These are phyloP conservation scores for Knufia fluminis DNA, from an alignment of 2,329 filamentous ascomycete species.

Conservation along the genomic window DNA sequence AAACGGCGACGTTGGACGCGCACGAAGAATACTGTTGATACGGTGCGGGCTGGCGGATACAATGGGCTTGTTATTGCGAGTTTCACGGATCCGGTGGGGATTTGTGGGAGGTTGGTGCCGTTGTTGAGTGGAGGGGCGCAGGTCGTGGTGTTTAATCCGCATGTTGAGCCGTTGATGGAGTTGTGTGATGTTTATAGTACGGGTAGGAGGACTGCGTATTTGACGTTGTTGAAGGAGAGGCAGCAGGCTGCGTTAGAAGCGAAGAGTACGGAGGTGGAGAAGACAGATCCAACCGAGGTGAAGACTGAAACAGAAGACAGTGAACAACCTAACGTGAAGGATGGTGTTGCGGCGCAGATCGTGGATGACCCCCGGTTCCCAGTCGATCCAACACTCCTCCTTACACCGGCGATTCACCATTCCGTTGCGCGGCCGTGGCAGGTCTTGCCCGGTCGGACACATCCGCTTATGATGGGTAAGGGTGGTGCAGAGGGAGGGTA, in stretches of 20 bases:
- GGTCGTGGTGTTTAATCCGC: constrained; percentile 75
- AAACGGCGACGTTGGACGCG: constrained; percentile 78
- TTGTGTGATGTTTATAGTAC: constrained; percentile 80
- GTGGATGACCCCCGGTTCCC: constrained; percentile 61
- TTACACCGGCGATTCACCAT: constrained; percentile 73
- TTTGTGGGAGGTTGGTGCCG: constrained; percentile 67
- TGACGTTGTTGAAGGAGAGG: constrained; percentile 39
- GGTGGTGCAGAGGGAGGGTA: constrained; percentile 79
- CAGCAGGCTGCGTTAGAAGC: neutral
- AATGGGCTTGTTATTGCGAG: constrained; percentile 75
- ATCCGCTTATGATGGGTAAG: constrained; percentile 82
- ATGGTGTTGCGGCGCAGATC: too few species aligned
- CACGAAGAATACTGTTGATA: constrained; percentile 62
- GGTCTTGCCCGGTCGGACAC: constrained; percentile 81
- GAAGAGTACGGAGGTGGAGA: constrained; percentile 3
- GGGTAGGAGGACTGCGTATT: constrained; percentile 65
- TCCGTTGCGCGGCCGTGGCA: constrained; percentile 75
- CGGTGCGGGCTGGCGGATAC: constrained; percentile 65
- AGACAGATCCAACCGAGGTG: constrained; percentile 7
- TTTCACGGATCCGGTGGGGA: constrained; percentile 67
- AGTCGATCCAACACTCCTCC: constrained; percentile 72
- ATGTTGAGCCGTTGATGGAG: constrained; percentile 66
- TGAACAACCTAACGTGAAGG: too few species aligned
- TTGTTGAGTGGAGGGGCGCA: constrained; percentile 74
- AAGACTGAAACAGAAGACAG: neutral